Base-by-base conservation (phyloP, 768 basidiomycete species). In the Russula emetica region DNA sequence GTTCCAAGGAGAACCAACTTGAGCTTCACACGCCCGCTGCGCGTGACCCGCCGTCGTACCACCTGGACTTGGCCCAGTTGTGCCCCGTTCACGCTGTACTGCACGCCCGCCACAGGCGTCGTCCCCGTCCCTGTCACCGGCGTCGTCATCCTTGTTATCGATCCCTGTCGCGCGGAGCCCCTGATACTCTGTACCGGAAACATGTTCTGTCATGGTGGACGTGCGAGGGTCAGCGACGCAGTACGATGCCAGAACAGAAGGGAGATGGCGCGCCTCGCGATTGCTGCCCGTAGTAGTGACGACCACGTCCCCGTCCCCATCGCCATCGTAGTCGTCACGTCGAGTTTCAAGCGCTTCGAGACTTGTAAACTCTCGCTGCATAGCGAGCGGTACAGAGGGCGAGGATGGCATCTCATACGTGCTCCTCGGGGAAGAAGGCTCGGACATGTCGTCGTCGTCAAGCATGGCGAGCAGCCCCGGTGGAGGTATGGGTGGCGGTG, bases 21-120 rank as follows among this genome's bases (percentile, higher is more conserved):
- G 55, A 69, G 59, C 62, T 64, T 67, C 44, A 67, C 66, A 10
- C 66, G 66, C 47, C 68, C 68, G 44, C 52, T 67, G 54, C 61
- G 66, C 36, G 62, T 67, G n/a, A 67, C 62, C 11, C 67, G 66
- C 45, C 66, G 58, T 8, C 67, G 67, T 16, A 59, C 55, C 16
- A 67, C 54, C 55, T 64, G 55, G 51, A 67, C 55, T 24, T 40
- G 66, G 3, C 67, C 67, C 44, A 63, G 40, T 38, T 59, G 67
- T 10, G 66, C 52, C n/a, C 63, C 63, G 13, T 61, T 61, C 55
- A 42, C 47, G 53, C 45, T 42, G 63, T 60, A 32, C n/a, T 55
- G 45, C 14, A 44, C 26, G 2, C 28, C 8, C 26, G 44, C 1
- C 50, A 32, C 26, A 22, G 26, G n/a, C 11, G 6, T 44, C 40